phyloP scores from a whole-genome alignment of 2,329 filamentous ascomycete species.

The Tolypocladium paradoxum region DNA sequence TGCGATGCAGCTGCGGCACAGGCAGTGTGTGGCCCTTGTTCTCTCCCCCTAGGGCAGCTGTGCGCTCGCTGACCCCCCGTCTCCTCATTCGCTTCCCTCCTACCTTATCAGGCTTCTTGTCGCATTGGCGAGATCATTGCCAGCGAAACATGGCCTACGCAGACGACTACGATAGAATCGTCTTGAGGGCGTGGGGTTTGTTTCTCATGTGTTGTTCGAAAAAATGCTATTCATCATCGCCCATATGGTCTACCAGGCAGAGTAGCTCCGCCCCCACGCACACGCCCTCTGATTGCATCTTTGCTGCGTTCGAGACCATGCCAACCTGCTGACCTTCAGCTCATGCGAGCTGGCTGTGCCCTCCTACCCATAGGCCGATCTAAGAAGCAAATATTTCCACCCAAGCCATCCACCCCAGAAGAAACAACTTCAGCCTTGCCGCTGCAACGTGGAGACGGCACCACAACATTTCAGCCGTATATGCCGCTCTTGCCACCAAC shows the following conservation, averaged over 20 bases:
- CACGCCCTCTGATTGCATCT: neutral
- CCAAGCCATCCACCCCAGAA: neutral
- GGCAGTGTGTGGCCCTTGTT: neutral
- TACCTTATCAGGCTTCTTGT: too few relatives aligned
- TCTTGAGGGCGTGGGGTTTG: neutral
- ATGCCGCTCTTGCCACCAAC: neutral
- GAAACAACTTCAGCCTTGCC: neutral
- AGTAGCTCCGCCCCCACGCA: neutral
- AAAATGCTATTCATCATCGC: neutral
- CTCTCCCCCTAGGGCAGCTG: neutral
- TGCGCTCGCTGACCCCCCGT: neutral
- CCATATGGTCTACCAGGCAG: neutral
- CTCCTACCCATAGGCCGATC: neutral
- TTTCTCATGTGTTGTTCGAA: neutral
- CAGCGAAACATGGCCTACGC: neutral
- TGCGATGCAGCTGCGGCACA: neutral
- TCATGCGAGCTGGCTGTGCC: neutral
- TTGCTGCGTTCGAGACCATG: neutral
- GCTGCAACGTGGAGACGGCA: neutral
- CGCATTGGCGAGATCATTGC: too few relatives aligned
- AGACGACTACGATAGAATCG: neutral
- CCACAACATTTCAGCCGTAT: neutral
- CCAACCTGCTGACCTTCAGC: conserved; percentile 1
- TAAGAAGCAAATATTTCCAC: neutral
- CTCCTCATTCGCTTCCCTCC: neutral